Conservation (phyloP, 306 rosid species). For the Citrullus colocynthis region DNA sequence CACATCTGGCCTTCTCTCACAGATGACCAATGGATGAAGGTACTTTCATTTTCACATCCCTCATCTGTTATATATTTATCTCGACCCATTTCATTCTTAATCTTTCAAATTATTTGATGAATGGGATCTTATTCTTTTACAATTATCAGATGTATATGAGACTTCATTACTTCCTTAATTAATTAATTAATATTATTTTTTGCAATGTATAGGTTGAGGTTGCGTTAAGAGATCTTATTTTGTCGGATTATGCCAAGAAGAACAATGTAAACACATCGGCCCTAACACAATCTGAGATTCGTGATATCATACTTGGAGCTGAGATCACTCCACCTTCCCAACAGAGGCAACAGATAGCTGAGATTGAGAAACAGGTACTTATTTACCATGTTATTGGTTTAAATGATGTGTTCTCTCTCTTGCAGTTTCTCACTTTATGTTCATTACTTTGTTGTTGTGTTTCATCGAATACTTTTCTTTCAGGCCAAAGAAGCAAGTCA, state of each 20-base stretch:
- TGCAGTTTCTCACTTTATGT: not conserved
- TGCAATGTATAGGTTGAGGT: constrained; percentile 74
- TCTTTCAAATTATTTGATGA: not conserved
- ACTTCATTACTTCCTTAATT: not conserved
- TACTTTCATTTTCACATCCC: constrained; percentile 12
- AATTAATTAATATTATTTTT: not conserved
- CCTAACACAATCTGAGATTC: constrained; percentile 92
- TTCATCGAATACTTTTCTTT: constrained; percentile 5
- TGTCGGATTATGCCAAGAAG: constrained; percentile 97
- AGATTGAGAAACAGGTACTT: constrained; percentile 92
- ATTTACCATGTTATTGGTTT: not conserved
- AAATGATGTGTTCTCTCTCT: not conserved
- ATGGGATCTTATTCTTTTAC: not conserved
- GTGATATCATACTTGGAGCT: constrained; percentile 98
- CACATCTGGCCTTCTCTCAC: constrained; percentile 98
- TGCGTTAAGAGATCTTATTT: constrained; percentile 93
- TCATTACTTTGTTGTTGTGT: not conserved
- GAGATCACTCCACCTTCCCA: constrained; percentile 99
- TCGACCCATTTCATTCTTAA: not conserved
- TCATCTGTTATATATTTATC: not conserved
- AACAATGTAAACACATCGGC: constrained; percentile 97
- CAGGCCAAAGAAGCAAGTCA: constrained; percentile 91
- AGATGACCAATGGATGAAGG: constrained; percentile 99
- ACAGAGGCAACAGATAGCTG: constrained; percentile 96
- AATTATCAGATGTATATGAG: not conserved